These are phyloP conservation scores for Mucor sp. DNA, from an alignment of 371 early-diverging fungal species.

Conservation along the genomic window DNA sequence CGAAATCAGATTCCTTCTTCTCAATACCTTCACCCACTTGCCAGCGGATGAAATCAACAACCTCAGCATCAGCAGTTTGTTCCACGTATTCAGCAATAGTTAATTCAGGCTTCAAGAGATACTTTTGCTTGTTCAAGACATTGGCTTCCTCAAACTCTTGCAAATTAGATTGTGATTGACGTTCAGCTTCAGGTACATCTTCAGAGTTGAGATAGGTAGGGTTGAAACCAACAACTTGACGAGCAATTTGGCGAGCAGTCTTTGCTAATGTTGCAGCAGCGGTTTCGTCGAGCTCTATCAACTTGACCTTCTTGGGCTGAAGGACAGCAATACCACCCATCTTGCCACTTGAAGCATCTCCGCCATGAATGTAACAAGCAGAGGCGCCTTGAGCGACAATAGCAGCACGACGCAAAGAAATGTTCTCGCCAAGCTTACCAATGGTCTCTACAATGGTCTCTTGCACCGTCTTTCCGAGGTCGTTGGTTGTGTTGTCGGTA, in stretches of 20 bases:
- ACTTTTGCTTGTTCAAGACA: conserved; percentile 75
- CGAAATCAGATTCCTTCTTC: conserved; percentile 76
- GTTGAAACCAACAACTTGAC: conserved; percentile 78
- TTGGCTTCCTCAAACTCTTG: conserved; percentile 57
- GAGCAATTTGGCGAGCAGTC: conserved; percentile 72
- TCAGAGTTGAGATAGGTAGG: conserved; percentile 56
- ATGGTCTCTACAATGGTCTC: conserved; percentile 73
- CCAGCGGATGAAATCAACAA: conserved; percentile 73
- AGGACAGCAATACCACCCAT: conserved; percentile 76
- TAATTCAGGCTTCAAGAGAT: conserved; percentile 76
- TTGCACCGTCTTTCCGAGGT: conserved; percentile 53
- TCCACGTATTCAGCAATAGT: conserved; percentile 49
- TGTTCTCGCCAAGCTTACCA: conserved; percentile 89
- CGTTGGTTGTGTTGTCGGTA: conserved; percentile 22
- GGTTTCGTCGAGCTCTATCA: conserved; percentile 35
- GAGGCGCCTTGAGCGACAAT: conserved; percentile 43
- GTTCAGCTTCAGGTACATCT: conserved; percentile 53
- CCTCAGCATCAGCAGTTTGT: conserved; percentile 48
- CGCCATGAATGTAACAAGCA: conserved; percentile 76
- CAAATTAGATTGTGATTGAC: conserved; percentile 28
- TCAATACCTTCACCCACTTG: conserved; percentile 88
- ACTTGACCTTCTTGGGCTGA: conserved; percentile 36
- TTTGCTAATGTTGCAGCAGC: conserved; percentile 42
- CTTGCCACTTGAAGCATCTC: conserved; percentile 60
- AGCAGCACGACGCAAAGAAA: conserved; percentile 75